Percentiles rank a stretch among this genome's conserved stretches.
phyloP scores from a whole-genome alignment of 2,329 filamentous ascomycete genomes.

The Trichophyton benhamiae region DNA sequence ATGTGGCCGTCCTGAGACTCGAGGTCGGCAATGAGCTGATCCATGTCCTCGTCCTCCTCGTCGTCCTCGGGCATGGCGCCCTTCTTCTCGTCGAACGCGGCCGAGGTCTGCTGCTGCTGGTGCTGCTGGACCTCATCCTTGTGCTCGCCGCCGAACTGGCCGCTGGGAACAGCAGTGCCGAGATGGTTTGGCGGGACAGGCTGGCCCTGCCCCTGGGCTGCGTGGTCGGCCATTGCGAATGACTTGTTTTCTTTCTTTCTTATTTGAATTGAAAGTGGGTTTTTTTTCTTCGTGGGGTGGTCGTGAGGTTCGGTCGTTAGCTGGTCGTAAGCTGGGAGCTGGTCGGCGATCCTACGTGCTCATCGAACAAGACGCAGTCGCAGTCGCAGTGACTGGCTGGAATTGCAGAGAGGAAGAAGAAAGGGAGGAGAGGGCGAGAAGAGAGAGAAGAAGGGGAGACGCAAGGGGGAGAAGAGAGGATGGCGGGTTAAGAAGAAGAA shows the following conservation, averaged over 20 bases:
- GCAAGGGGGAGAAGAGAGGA: slow-evolving; percentile 2
- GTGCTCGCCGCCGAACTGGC: slow-evolving; percentile 13
- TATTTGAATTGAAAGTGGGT: background rate
- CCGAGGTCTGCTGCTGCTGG: background rate
- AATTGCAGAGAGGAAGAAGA: background rate
- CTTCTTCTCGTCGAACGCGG: slow-evolving; percentile 14
- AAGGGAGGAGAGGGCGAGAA: background rate
- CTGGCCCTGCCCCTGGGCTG: slow-evolving; percentile 14
- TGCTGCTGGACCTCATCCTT: slow-evolving; percentile 7
- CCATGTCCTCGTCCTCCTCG: slow-evolving; percentile 72
- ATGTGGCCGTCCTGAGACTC: slow-evolving; percentile 66
- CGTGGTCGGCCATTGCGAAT: slow-evolving; percentile 11
- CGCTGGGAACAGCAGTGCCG: slow-evolving; percentile 16
- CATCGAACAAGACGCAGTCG: background rate
- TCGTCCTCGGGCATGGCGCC: slow-evolving; percentile 41
- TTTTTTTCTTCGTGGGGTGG: background rate
- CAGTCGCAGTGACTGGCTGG: slow-evolving; percentile 1
- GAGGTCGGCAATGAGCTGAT: slow-evolving; percentile 75
- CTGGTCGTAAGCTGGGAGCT: no score
- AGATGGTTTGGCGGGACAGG: slow-evolving; percentile 16
- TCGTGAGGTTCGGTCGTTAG: background rate
- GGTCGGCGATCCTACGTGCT: background rate
- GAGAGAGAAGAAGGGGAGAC: slow-evolving; percentile 4
- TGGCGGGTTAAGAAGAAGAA: slow-evolving; percentile 6
- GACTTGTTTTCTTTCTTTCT: background rate